Evolutionary conservation across 2,329 filamentous ascomycete species (phyloP).

Genomic region (Neophaeococcomyces mojaviensis): DNA sequence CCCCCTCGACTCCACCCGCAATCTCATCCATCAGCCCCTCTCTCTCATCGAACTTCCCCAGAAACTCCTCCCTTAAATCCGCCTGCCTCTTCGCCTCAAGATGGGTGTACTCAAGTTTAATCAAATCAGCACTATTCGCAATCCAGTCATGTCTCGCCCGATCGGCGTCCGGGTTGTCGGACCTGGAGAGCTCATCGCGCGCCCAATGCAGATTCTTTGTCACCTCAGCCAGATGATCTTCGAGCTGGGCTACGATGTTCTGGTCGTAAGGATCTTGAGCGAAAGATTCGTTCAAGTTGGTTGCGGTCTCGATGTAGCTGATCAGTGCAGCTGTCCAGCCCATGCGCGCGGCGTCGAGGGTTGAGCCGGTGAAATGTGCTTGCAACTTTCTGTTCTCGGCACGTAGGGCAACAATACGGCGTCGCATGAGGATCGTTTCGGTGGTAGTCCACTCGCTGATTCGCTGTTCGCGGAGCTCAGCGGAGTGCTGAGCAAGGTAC

Average conservation of each 20-base stretch:
- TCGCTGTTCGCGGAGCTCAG: background rate
- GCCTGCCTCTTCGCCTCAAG: background rate
- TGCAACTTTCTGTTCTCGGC: background rate
- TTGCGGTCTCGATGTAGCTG: background rate
- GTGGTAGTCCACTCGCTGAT: conserved; percentile 4
- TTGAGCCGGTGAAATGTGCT: background rate
- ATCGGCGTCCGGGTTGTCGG: background rate
- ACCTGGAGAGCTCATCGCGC: background rate
- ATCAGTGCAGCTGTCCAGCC: background rate
- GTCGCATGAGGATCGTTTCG: background rate
- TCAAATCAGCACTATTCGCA: background rate
- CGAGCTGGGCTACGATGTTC: background rate
- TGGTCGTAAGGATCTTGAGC: background rate
- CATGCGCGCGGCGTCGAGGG: background rate
- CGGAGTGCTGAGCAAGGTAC: background rate
- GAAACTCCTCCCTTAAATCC: conserved; percentile 3
- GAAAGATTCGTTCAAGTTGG: background rate
- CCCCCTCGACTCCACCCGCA: background rate
- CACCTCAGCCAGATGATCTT: background rate
- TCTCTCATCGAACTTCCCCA: background rate
- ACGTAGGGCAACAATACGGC: conserved; percentile 1
- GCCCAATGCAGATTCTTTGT: background rate
- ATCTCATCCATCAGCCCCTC: background rate
- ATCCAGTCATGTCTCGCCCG: conserved; percentile 6
- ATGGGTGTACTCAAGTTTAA: background rate